Evolutionary conservation across 2,329 filamentous ascomycete species (phyloP), one percentile per base, ranked within the genome.

Genomic region (Cladorrhinum sp.): DNA sequence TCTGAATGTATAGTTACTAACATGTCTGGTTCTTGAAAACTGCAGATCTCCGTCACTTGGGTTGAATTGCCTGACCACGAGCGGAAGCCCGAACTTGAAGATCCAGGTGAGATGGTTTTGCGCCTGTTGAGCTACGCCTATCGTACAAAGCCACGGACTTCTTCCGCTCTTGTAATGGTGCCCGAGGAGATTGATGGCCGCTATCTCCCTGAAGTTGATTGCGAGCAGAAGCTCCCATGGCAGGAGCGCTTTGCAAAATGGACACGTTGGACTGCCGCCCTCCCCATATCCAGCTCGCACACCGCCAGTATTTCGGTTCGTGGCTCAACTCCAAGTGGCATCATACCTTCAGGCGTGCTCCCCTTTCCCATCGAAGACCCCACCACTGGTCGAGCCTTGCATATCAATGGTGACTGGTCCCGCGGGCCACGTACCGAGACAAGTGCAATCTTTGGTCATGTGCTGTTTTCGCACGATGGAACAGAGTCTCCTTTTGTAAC

Each of bases 361-460:
- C 27, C 20, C 36, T 64, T 50, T 59, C 64, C 61, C 3, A 54
- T 72, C 64, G 71, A 51, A 38, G 57, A 38, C 29, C 45, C 18
- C 22, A 20, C 38, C 16, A 18, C 22, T 18, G 2, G 1, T 6
- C 23, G 25, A 22, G 32, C 22, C 29, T 23, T 25, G 8, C 23
- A 5, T 36, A 16, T 29, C 23, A 49, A 5, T 4, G 41, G 36
- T 3, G 54, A 50, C 50, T 70, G 68, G 68, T 64, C 65, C 63
- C 8, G 52, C 56, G 13, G 59, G 22, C 50, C 59, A 54, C 23
- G 61, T 18, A 56, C 71, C 64, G 50, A 67, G 8, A 77, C 78
- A 1, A 70, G 67, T 2, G 81, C 81, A 10, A 73, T 75, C 2
- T 85, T 85, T 65, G 83, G 83, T 18, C 78, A 82, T 57, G 63